These are phyloP conservation scores for Withania somnifera DNA, from an alignment of 305 asterid species.

Conservation along the genomic window DNA sequence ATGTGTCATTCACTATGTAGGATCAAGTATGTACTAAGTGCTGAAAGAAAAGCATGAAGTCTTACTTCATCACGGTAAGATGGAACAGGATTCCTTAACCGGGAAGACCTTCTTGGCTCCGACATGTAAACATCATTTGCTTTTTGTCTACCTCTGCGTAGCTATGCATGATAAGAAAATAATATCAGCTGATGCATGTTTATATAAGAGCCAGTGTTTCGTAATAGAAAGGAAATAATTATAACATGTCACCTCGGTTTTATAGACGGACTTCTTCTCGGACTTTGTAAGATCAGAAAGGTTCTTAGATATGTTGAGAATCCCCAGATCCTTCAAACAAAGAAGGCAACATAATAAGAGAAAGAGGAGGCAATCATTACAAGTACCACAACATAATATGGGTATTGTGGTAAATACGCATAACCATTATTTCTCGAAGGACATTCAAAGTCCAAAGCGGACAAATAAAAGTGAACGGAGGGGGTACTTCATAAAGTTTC, in stretches of 20 bases:
- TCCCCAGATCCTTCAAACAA: conserved; percentile 63
- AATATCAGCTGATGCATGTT: background rate
- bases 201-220: background rate
- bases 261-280: conserved; percentile 20
- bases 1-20: background rate
- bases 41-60: background rate
- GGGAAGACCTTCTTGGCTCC: conserved; percentile 85
- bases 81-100: conserved; percentile 50
- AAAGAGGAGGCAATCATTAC: background rate
- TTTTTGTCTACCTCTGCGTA: conserved; percentile 21
- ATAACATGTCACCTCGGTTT: conserved; percentile 33
- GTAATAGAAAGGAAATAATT: background rate
- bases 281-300: conserved; percentile 36
- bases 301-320: conserved; percentile 44
- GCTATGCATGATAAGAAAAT: conserved; percentile 20
- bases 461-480: no score
- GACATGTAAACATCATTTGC: conserved; percentile 7
- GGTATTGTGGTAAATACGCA: no score
- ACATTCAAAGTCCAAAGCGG: no score
- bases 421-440: no score
- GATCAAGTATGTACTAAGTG: background rate
- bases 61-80: conserved; percentile 74
- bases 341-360: background rate
- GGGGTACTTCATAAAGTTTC: background rate
- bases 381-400: no score